Percentiles rank a stretch among this genome's conserved stretches.
Evolutionary conservation across 768 basidiomycete genomes (phyloP).

Genomic region (Neoboletus magnificus): DNA sequence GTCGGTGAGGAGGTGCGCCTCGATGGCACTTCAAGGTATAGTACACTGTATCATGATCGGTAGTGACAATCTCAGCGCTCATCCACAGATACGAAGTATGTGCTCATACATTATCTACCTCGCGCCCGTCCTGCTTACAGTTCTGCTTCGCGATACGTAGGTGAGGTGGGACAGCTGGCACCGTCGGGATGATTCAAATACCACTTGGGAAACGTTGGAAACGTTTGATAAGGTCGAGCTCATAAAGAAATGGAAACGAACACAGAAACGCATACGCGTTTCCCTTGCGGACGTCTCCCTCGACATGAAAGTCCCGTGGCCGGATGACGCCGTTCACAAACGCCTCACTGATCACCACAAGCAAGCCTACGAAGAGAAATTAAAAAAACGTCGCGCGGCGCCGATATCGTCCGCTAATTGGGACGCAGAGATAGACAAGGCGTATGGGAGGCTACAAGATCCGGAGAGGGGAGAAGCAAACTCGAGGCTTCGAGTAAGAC

Average conservation of each 20-base stretch:
- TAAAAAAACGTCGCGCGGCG: conserved; percentile 12
- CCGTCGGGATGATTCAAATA: conserved; percentile 50
- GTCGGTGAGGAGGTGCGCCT: conserved; percentile 32
- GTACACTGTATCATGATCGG: background rate
- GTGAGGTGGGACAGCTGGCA: conserved; percentile 53
- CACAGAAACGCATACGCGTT: conserved; percentile 31
- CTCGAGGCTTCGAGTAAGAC: conserved; percentile 22
- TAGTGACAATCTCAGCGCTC: conserved; percentile 1
- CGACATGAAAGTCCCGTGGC: conserved; percentile 39
- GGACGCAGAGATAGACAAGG: conserved; percentile 28
- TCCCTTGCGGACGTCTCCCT: conserved; percentile 29
- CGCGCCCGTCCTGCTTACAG: background rate
- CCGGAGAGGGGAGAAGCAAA: conserved; percentile 25
- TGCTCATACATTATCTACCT: background rate
- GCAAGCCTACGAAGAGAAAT: conserved; percentile 48
- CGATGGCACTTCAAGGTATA: conserved; percentile 29
- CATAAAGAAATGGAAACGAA: conserved; percentile 34
- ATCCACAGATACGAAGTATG: conserved; percentile 32
- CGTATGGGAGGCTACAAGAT: conserved; percentile 20
- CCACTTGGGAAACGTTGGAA: conserved; percentile 45
- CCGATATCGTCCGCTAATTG: conserved; percentile 16
- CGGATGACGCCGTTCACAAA: conserved; percentile 42
- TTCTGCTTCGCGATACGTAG: conserved; percentile 28
- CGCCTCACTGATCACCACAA: conserved; percentile 40
- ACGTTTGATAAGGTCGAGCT: conserved; percentile 16